Evolutionary conservation across 1,139 yeast genomes (phyloP), one percentile per base, ranked within the genome.

Genomic region (Pichia kudriavzevii): DNA sequence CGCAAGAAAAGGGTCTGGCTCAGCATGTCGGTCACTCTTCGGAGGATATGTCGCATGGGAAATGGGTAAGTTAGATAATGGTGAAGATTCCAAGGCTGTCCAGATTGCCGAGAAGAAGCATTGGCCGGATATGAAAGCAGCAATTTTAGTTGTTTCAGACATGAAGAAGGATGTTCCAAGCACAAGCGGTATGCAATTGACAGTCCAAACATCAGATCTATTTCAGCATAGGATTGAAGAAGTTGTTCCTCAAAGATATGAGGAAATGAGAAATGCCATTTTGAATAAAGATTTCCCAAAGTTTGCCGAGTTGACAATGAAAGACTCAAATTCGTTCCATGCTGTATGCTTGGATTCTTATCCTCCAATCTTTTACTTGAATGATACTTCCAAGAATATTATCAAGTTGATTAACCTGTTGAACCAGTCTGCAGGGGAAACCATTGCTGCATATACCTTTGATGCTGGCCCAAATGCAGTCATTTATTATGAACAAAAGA

Each of bases 381-480:
- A 87, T 58, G 98, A 93, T 57, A 83, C 94, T n/a, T 87, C 97
- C 12, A 83, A 82, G 52, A 79, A 79, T 43, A 76, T 88, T 54
- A 83, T 93, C 49, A 83, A 82, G 50, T 67, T 87, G 39, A 73
- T 88, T 24, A 94, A 91, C 59, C 66, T 69, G 39, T 75, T 91
- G 58, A 91, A 91, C 56, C 78, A 69, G 45, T 31, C 54, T 2
- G 78, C 71, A 45, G 82, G 82, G 34, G 66, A 70, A 49, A 69
- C 70, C 13, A 68, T 87, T 36, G 96, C 95, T 17, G 97, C 97
- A 24, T 91, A 91, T 61, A 93, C 99, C 3, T 91, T 82, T 55
- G 99, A 91, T 59, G 99, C 99, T 26, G 99, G 99, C 53, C 98
- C 99, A 58, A 91, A 91, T 62, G 95, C 96, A 11, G 99, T 91